phyloP scores from a whole-genome alignment of 1,284 basidiomycete genomes.

The Sanghuangporus weigelae region DNA sequence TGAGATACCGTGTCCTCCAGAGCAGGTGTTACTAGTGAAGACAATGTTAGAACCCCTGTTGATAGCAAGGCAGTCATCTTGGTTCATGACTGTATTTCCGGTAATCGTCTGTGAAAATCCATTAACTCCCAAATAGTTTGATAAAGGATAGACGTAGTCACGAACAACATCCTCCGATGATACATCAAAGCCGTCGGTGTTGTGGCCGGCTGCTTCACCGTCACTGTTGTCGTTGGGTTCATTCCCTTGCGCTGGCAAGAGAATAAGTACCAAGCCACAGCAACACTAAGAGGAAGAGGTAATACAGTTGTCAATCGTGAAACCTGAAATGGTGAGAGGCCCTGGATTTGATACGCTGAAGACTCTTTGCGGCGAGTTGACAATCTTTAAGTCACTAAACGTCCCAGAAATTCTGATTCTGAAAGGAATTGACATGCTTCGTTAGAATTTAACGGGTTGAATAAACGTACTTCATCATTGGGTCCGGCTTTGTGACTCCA shows the following conservation, averaged over 20 bases:
- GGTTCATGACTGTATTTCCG: slow-evolving; percentile 25
- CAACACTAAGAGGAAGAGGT: no score
- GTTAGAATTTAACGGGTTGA: not conserved
- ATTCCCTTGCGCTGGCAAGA: slow-evolving; percentile 28
- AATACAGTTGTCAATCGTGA: slow-evolving; percentile 20
- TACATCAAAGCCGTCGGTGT: slow-evolving; percentile 37
- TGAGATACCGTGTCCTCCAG: slow-evolving; percentile 55
- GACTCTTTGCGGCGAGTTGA: slow-evolving; percentile 33
- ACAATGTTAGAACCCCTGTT: slow-evolving; percentile 51
- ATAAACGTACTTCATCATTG: slow-evolving; percentile 10
- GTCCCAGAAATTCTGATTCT: slow-evolving; percentile 52
- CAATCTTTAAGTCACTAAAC: slow-evolving; percentile 35
- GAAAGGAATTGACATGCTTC: not conserved
- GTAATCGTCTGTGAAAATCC: slow-evolving; percentile 4
- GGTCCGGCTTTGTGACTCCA: slow-evolving; percentile 26
- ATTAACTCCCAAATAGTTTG: not conserved
- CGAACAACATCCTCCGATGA: slow-evolving; percentile 33
- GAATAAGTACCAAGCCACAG: not conserved
- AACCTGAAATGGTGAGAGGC: slow-evolving; percentile 26
- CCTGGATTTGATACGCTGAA: slow-evolving; percentile 32
- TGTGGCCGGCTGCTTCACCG: slow-evolving; percentile 34
- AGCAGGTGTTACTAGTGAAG: slow-evolving; percentile 49
- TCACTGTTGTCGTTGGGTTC: slow-evolving; percentile 40
- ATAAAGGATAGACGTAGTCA: not conserved
- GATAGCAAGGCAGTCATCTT: slow-evolving; percentile 62